Evolutionary conservation across 306 rosid genomes (phyloP).

Genomic region (Albizia julibrissin): DNA sequence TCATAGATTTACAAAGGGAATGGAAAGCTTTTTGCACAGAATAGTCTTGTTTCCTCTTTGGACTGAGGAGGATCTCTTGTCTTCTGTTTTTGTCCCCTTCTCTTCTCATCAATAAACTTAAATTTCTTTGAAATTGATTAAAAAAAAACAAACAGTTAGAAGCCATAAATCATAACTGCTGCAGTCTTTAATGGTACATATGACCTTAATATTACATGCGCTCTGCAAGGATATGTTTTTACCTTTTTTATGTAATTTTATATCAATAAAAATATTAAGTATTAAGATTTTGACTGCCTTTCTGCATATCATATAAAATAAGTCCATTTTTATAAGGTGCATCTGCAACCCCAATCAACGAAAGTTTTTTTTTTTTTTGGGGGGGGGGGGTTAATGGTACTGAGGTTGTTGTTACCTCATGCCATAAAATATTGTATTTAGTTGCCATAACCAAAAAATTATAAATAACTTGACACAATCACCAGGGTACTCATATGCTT

Average conservation of each 20-base stretch:
- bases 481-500: conserved; percentile 19
- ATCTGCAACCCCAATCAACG: not conserved
- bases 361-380: not conserved
- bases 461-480: not conserved
- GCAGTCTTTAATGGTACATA: not conserved
- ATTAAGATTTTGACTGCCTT: not conserved
- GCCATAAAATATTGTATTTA: not conserved
- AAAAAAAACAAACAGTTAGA: not conserved
- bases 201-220: not conserved
- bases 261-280: not conserved
- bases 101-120: not conserved
- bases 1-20: not conserved
- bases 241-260: not conserved
- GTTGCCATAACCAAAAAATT: conserved; percentile 1
- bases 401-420: not conserved
- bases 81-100: not conserved
- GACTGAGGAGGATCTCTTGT: not conserved
- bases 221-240: not conserved
- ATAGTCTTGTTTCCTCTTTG: not conserved
- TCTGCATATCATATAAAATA: not conserved
- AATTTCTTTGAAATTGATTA: not conserved
- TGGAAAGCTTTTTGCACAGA: not conserved
- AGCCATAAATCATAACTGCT: not conserved
- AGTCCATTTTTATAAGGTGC: not conserved
- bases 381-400: not conserved